These are phyloP conservation scores for Lithohypha guttulata DNA, from an alignment of 2,329 filamentous ascomycete species.

Conservation along the genomic window DNA sequence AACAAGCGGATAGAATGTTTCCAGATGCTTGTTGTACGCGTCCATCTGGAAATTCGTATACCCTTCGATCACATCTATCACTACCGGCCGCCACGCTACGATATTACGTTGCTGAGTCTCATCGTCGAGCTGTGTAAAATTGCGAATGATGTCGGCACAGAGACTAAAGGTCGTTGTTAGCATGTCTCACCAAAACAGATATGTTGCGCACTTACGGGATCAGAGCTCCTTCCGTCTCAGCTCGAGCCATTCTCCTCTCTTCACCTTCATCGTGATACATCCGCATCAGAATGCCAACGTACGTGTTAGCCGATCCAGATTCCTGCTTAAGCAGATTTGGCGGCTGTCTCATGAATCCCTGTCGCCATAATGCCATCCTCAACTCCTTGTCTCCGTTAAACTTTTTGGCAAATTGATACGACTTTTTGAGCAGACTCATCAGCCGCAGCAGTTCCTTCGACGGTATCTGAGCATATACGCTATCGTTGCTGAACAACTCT, in stretches of 20 bases:
- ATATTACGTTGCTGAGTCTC: constrained; percentile 97
- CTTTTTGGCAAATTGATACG: constrained; percentile 87
- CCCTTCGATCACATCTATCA: constrained; percentile 91
- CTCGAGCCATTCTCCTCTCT: constrained; percentile 67
- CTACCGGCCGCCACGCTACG: constrained; percentile 90
- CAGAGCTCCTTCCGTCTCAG: constrained; percentile 79
- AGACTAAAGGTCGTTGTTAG: constrained; percentile 42
- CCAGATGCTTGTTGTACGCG: constrained; percentile 69
- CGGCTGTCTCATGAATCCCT: constrained; percentile 99
- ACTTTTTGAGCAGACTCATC: constrained; percentile 91
- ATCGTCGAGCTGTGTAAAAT: constrained; percentile 78
- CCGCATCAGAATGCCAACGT: constrained; percentile 86
- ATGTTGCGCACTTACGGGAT: constrained; percentile 60
- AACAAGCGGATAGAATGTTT: constrained; percentile 74
- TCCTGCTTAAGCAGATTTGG: constrained; percentile 97
- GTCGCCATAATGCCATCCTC: constrained; percentile 84
- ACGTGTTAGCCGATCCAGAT: constrained; percentile 81
- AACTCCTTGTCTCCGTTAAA: constrained; percentile 98
- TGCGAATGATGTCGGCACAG: constrained; percentile 84
- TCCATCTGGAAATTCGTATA: constrained; percentile 72
- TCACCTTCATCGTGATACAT: constrained; percentile 91
- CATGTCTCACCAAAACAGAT: background rate
- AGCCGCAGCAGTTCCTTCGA: constrained; percentile 78
- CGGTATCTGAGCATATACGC: constrained; percentile 87
- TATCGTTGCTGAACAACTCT: constrained; percentile 94